Percentiles rank a stretch among this genome's conserved stretches.
Conservation (phyloP, 495 filamentous ascomycete genomes). For the Chaetomium fimeti region DNA sequence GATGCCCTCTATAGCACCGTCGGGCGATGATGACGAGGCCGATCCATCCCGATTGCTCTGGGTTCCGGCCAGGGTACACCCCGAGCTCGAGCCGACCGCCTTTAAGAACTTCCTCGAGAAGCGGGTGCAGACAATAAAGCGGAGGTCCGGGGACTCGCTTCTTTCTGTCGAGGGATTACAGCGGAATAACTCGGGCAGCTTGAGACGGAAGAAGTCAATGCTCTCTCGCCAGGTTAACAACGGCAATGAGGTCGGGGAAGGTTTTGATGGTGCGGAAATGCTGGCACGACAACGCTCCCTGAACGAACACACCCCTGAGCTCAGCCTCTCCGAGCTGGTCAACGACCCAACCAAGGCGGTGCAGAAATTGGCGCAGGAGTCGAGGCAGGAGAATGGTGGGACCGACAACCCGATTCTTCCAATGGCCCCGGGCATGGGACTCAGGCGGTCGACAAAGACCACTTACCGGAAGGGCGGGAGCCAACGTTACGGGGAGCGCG, state of each 20-base stretch:
- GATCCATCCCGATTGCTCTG: conserved; percentile 88
- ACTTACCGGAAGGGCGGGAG: conserved; percentile 85
- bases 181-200: conserved; percentile 58
- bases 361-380: conserved; percentile 60
- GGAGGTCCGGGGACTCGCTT: conserved; percentile 71
- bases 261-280: conserved; percentile 84
- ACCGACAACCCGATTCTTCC: conserved; percentile 85
- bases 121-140: conserved; percentile 81
- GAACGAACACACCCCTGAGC: conserved; percentile 51
- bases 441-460: conserved; percentile 87
- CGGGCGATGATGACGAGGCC: conserved; percentile 75
- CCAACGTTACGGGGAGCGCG: conserved; percentile 43
- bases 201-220: conserved; percentile 93
- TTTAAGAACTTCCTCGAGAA: conserved; percentile 97
- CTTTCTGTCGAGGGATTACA: conserved; percentile 66
- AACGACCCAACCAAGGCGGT: conserved; percentile 72
- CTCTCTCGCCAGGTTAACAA: conserved; percentile 87
- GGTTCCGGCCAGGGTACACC: conserved; percentile 93
- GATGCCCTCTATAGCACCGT: conserved; percentile 72
- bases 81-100: conserved; percentile 91
- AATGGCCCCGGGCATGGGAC: conserved; percentile 67
- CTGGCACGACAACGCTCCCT: conserved; percentile 73
- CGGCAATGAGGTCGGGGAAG: conserved; percentile 57
- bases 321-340: conserved; percentile 73
- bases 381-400: conserved; percentile 41